A percentile compares a stretch with the other conserved stretches of the same genome.
These are phyloP conservation scores for Nothophoma quercina DNA, from an alignment of 2,329 filamentous ascomycete species.

Conservation along the genomic window DNA sequence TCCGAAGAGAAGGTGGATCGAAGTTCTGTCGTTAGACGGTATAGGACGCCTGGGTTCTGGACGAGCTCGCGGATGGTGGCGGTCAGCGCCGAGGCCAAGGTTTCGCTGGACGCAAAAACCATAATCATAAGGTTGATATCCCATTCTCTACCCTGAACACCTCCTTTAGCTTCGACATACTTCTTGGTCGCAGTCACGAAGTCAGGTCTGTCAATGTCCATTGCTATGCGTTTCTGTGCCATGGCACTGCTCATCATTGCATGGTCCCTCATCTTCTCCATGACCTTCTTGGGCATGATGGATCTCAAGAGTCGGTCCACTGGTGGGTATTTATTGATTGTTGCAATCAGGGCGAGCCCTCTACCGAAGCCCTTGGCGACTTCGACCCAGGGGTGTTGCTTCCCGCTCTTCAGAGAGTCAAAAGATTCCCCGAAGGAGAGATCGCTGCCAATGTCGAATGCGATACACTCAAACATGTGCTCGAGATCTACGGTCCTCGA, in stretches of 20 bases:
- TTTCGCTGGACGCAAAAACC: slow-evolving; percentile 55
- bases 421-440: slow-evolving; percentile 62
- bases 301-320: slow-evolving; percentile 32
- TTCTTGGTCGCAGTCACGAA: slow-evolving; percentile 38
- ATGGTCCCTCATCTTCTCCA: slow-evolving; percentile 33
- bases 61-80: slow-evolving; percentile 46
- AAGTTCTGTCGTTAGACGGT: slow-evolving; percentile 35
- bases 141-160: slow-evolving; percentile 43
- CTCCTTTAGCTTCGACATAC: slow-evolving; percentile 28
- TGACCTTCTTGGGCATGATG: slow-evolving; percentile 34
- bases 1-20: slow-evolving; percentile 31
- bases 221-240: slow-evolving; percentile 31
- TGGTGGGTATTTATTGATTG: slow-evolving; percentile 35
- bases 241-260: slow-evolving; percentile 33
- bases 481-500: slow-evolving; percentile 25
- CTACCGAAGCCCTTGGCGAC: slow-evolving; percentile 37
- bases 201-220: slow-evolving; percentile 33
- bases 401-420: slow-evolving; percentile 44
- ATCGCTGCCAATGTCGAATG: slow-evolving; percentile 50
- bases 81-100: slow-evolving; percentile 50
- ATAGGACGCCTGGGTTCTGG: slow-evolving; percentile 35
- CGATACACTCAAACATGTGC: slow-evolving; percentile 28
- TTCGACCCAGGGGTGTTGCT: slow-evolving; percentile 52
- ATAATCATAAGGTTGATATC: slow-evolving; percentile 48
- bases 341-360: slow-evolving; percentile 39